phyloP scores from a whole-genome alignment of 164 flowering plant genomes.

The Tetracentron sinense region DNA sequence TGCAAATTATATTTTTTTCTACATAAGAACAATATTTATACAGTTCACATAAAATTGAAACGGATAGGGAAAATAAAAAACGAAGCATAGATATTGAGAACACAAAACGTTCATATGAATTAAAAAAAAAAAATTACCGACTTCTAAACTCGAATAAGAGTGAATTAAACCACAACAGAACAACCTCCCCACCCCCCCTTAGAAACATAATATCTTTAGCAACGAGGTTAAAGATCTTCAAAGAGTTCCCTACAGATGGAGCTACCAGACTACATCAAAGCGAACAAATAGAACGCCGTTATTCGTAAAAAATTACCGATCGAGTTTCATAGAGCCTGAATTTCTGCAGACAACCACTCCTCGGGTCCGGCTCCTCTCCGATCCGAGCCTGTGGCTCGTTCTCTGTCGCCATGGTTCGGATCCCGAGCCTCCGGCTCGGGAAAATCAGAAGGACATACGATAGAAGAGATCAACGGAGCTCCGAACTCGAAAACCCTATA shows the following conservation, averaged over 20 bases:
- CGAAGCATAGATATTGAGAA: no score
- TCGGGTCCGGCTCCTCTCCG: slow-evolving; percentile 19
- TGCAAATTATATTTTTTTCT: no score
- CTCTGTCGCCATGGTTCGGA: slow-evolving; percentile 46
- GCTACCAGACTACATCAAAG: background rate
- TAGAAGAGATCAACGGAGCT: slow-evolving; percentile 12
- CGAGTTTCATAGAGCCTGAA: slow-evolving; percentile 89
- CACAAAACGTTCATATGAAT: no score
- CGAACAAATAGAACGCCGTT: background rate
- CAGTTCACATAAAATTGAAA: no score
- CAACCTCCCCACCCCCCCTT: no score
- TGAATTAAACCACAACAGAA: no score
- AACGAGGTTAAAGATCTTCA: background rate
- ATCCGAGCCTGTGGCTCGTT: slow-evolving; percentile 26
- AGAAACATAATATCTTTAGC: background rate
- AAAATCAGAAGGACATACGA: slow-evolving; percentile 30
- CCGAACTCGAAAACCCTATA: slow-evolving; percentile 14
- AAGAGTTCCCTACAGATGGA: background rate
- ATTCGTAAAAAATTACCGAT: slow-evolving; percentile 45
- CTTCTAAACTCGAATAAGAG: no score
- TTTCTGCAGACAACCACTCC: slow-evolving; percentile 51
- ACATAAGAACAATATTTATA: no score
- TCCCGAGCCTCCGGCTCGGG: slow-evolving; percentile 57
- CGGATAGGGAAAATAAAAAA: no score
- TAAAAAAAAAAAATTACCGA: no score